These are phyloP conservation scores for Isoetes engelmannii DNA, from an alignment of 83 land plant genomes.

Conservation along the genomic window DNA sequence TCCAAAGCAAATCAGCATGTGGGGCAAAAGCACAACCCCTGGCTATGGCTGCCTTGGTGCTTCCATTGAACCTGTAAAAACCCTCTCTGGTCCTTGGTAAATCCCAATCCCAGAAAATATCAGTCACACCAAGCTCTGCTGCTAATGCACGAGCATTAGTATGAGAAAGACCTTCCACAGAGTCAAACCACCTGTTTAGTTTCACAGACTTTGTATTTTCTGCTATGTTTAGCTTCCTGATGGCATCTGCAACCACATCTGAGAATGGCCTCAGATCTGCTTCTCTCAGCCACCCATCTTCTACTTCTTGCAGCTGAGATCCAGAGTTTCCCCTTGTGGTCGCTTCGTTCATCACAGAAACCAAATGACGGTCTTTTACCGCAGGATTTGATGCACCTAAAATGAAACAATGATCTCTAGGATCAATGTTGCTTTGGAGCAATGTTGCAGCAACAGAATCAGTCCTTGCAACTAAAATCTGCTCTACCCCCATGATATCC, in stretches of 20 bases:
- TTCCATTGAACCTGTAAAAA: slow-evolving; percentile 51
- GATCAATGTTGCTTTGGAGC: slow-evolving; percentile 68
- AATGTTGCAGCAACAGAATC: slow-evolving; percentile 79
- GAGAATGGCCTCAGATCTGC: slow-evolving; percentile 61
- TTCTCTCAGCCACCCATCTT: slow-evolving; percentile 54
- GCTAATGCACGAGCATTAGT: slow-evolving; percentile 48
- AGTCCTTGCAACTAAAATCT: slow-evolving; percentile 69
- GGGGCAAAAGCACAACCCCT: slow-evolving; percentile 65
- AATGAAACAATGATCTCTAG: slow-evolving; percentile 75
- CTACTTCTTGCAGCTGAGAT: slow-evolving; percentile 62
- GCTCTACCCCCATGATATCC: slow-evolving; percentile 86
- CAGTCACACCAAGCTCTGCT: slow-evolving; percentile 39
- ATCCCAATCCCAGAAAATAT: slow-evolving; percentile 70
- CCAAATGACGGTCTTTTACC: slow-evolving; percentile 45
- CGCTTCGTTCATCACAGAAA: slow-evolving; percentile 41
- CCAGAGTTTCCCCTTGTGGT: slow-evolving; percentile 54
- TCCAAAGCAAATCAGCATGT: slow-evolving; percentile 67
- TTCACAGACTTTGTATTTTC: slow-evolving; percentile 43
- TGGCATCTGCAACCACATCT: slow-evolving; percentile 54
- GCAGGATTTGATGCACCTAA: slow-evolving; percentile 68
- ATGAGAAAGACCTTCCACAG: slow-evolving; percentile 40
- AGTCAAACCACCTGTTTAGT: slow-evolving; percentile 43
- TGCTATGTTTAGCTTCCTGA: slow-evolving; percentile 35
- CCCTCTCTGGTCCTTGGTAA: slow-evolving; percentile 63
- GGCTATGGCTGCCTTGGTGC: slow-evolving; percentile 48